phyloP scores from a whole-genome alignment of 805 yeast genomes.

The Ogataea naganishii region DNA sequence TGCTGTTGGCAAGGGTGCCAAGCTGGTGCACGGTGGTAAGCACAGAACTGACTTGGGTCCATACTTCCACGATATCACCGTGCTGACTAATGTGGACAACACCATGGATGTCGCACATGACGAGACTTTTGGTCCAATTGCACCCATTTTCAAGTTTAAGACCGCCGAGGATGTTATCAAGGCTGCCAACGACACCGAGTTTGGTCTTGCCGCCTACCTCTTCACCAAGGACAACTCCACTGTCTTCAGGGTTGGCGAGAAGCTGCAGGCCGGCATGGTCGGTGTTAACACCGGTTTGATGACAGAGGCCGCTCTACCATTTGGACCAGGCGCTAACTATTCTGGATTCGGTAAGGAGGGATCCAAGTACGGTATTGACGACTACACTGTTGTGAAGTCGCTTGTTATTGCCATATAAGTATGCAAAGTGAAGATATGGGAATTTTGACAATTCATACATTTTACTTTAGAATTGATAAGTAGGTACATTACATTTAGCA shows the following conservation, averaged over 20 bases:
- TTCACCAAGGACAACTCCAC: conserved; percentile 47
- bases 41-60: conserved; percentile 47
- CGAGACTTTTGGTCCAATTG: conserved; percentile 79
- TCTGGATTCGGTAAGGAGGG: conserved; percentile 82
- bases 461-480: no score
- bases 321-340: conserved; percentile 65
- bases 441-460: no score
- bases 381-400: conserved; percentile 59
- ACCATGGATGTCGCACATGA: conserved; percentile 53
- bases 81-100: conserved; percentile 49
- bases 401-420: conserved; percentile 55
- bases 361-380: conserved; percentile 66
- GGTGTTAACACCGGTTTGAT: conserved; percentile 73
- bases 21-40: conserved; percentile 52
- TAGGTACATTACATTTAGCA: no score
- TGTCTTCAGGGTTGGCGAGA: conserved; percentile 55
- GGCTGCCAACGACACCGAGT: conserved; percentile 58
- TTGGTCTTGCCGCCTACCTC: conserved; percentile 75
- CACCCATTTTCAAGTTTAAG: conserved; percentile 57
- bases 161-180: conserved; percentile 56
- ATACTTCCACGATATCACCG: conserved; percentile 60
- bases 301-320: conserved; percentile 60
- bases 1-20: conserved; percentile 61
- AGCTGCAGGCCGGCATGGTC: conserved; percentile 70
- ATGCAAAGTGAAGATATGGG: no score